phyloP scores from a whole-genome alignment of 2,329 filamentous ascomycete species.

The Cladosporium cucumerinum region DNA sequence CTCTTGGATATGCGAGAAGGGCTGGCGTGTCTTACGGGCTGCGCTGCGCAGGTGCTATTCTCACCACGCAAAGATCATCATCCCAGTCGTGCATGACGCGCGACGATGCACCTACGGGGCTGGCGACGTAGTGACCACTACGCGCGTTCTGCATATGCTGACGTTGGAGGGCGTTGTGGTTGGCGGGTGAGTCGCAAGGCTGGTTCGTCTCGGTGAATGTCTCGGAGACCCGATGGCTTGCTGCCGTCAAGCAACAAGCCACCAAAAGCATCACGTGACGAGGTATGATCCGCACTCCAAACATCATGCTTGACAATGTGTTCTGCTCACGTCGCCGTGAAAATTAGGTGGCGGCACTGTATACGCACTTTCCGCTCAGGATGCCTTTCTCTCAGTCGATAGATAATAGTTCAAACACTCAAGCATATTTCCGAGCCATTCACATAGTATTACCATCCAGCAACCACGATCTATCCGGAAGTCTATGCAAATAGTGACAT shows the following conservation, averaged over 20 bases:
- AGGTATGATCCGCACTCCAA: not conserved
- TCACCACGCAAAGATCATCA: conserved; percentile 8
- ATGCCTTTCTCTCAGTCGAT: not conserved
- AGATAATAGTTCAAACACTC: not conserved
- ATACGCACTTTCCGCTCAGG: not conserved
- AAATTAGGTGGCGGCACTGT: not conserved
- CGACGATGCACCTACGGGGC: not conserved
- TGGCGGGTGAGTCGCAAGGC: conserved; percentile 15
- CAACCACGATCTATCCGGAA: not conserved
- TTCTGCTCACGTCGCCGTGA: not conserved
- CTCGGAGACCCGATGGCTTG: conserved; percentile 10
- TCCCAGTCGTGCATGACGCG: conserved; percentile 13
- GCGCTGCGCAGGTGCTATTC: conserved; percentile 5
- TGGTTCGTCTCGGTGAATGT: conserved; percentile 9
- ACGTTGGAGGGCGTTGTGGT: conserved; percentile 11
- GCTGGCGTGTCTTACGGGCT: conserved; percentile 15
- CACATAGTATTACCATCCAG: not conserved
- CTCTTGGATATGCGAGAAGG: conserved; percentile 2
- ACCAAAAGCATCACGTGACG: not conserved
- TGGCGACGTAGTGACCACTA: conserved; percentile 5
- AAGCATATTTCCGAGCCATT: not conserved
- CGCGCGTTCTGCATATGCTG: conserved; percentile 11
- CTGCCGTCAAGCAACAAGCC: not conserved
- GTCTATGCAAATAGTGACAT: not conserved
- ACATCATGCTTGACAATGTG: not conserved